Conservation (phyloP, 164 flowering plant species). For the Stephania cephalantha region DNA sequence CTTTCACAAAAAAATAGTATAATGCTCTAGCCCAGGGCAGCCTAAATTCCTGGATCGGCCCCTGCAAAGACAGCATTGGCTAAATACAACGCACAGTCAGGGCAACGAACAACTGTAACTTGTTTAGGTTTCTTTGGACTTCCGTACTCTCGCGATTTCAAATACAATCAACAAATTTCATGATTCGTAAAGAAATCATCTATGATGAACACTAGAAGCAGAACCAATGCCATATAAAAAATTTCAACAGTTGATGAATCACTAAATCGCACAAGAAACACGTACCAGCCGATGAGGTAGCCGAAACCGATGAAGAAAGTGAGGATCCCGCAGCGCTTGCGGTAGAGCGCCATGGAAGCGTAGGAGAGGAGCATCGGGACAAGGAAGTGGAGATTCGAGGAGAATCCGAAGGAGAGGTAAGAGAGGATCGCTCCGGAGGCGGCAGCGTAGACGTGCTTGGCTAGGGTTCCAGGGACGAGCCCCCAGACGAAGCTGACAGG, state of each 20-base stretch:
- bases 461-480: constrained; percentile 51
- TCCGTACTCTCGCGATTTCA: too few relatives aligned
- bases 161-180: too few relatives aligned
- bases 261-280: not conserved
- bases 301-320: constrained; percentile 81
- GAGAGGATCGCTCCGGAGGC: constrained; percentile 63
- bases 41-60: too few relatives aligned
- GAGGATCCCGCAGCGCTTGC: constrained; percentile 63
- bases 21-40: too few relatives aligned
- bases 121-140: too few relatives aligned
- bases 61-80: too few relatives aligned
- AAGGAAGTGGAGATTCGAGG: constrained; percentile 86
- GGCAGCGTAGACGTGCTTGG: constrained; percentile 65
- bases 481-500: constrained; percentile 73
- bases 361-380: constrained; percentile 80
- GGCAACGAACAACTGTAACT: too few relatives aligned
- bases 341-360: constrained; percentile 64
- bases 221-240: not conserved
- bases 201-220: too few relatives aligned
- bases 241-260: too few relatives aligned
- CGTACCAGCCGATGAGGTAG: constrained; percentile 90
- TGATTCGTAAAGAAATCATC: too few relatives aligned
- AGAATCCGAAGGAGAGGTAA: constrained; percentile 80
- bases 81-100: too few relatives aligned
- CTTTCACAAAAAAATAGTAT: too few relatives aligned